Evolutionary conservation across 805 yeast genomes (phyloP), one percentile per base, ranked within the genome.

Genomic region (Brettanomyces bruxellensis): DNA sequence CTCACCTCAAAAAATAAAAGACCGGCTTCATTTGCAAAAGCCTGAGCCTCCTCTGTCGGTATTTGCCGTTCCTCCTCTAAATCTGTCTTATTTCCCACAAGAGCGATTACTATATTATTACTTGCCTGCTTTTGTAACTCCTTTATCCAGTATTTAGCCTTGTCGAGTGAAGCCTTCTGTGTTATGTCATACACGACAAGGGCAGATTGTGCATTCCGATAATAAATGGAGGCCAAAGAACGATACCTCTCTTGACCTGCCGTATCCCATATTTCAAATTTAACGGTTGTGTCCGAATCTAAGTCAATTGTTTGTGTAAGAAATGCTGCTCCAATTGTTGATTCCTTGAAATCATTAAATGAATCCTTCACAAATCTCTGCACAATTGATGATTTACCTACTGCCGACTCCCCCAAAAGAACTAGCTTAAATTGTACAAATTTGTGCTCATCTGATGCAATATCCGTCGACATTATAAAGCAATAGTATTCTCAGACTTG

Each of bases 311-410:
- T 70, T 58, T 82, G 89, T 1, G 91, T 83, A 45, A 83, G 68
- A 61, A 84, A 85, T 2, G 93, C 95, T 1, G 95, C 95, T 1
- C 95, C 93, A 46, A 85, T 85, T 1, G 95, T 85, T 24, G 90
- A 83, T 62, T 84, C 89, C 51, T 85, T 73, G 61, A 77, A 68
- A 53, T 80, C 86, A 49, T 81, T 84, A 64, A 85, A 85, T 22
- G 83, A 75, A 54, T 83, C 82, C 57, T 83, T 81, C 28, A 82
- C 86, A 52, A 83, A 83, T 48, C 91, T 67, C 51, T 79, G 80
- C 6, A 81, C 85, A 6, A 81, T 72, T 0, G 86, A 79, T 0
- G 81, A 74, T 46, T 81, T 81, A 36, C 87, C 86, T 39, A 80
- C 86, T 1, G 86, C 84, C 2, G 84, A 78, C 54, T 80, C 86